Conservation (phyloP, 805 yeast species). For the Yarrowia sp. region DNA sequence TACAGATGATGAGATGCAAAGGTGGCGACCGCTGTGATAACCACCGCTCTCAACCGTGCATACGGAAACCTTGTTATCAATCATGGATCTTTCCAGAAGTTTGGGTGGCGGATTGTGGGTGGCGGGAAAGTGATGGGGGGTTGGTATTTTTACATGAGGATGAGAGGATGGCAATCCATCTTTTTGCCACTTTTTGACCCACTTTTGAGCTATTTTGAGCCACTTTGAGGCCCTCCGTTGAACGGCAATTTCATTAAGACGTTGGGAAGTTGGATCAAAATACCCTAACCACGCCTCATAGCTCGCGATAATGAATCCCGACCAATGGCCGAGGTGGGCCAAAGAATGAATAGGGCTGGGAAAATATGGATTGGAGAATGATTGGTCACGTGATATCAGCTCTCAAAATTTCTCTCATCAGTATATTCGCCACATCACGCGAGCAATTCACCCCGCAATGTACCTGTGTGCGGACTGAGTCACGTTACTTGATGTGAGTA, state of each 20-base stretch:
- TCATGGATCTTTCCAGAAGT: slow-evolving; percentile 1
- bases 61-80: slow-evolving; percentile 15
- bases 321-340: slow-evolving; percentile 15
- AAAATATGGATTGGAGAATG: no score
- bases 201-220: neutral
- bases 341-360: neutral
- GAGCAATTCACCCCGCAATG: neutral
- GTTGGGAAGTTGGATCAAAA: slow-evolving; percentile 10
- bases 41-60: neutral
- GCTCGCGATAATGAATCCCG: slow-evolving; percentile 7
- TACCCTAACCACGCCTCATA: neutral
- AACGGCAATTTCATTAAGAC: neutral
- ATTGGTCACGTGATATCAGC: neutral
- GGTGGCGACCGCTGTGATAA: slow-evolving; percentile 21
- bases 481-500: neutral
- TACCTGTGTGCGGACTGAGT: no score
- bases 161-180: no score
- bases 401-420: no score
- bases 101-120: neutral
- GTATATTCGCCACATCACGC: neutral
- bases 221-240: neutral
- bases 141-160: no score
- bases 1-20: slow-evolving; percentile 21
- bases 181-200: no score
- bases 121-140: neutral